A percentile compares a stretch with the other conserved stretches of the same genome.
These are phyloP conservation scores for Beauveria sp. DNA, from an alignment of 2,329 filamentous ascomycete species.

Conservation along the genomic window DNA sequence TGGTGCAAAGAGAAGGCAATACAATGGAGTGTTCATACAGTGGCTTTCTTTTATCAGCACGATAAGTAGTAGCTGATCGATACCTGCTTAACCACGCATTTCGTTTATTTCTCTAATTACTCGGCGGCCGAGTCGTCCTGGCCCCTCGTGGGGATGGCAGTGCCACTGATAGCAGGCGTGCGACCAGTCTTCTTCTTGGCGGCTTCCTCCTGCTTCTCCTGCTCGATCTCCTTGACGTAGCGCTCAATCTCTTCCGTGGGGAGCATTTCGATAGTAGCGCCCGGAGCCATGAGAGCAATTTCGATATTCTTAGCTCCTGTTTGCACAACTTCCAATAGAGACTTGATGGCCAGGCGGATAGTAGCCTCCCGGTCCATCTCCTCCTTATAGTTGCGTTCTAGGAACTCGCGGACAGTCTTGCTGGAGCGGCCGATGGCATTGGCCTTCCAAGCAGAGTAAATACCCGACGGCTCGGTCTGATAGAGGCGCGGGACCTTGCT, in stretches of 20 bases:
- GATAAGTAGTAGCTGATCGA: constrained; percentile 21
- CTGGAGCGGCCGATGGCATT: constrained; percentile 97
- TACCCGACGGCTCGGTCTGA: constrained; percentile 98
- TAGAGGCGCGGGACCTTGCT: constrained; percentile 85
- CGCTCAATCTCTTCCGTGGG: constrained; percentile 92
- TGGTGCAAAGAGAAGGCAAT: background rate
- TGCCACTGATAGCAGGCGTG: constrained; percentile 59
- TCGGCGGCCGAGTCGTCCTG: constrained; percentile 32
- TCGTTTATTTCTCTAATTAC: constrained; percentile 15
- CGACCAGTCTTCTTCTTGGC: constrained; percentile 90
- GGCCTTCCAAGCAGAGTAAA: constrained; percentile 99
- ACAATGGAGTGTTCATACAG: constrained; percentile 15
- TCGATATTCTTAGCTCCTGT: constrained; percentile 99
- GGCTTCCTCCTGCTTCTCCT: constrained; percentile 98
- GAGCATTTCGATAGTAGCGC: constrained; percentile 85
- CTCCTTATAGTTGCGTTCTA: constrained; percentile 98
- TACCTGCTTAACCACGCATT: constrained; percentile 6
- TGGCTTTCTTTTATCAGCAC: constrained; percentile 16
- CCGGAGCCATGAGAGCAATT: constrained; percentile 95
- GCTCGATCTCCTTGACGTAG: constrained; percentile 98
- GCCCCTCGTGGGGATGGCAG: constrained; percentile 66
- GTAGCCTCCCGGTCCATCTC: constrained; percentile 95
- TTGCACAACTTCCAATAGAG: constrained; percentile 93
- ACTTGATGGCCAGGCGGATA: constrained; percentile 96
- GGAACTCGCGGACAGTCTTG: constrained; percentile 97